Evolutionary conservation across 345 rosid species (phyloP), one percentile per base, ranked within the genome.

Genomic region (Mallotus nudiflorus): DNA sequence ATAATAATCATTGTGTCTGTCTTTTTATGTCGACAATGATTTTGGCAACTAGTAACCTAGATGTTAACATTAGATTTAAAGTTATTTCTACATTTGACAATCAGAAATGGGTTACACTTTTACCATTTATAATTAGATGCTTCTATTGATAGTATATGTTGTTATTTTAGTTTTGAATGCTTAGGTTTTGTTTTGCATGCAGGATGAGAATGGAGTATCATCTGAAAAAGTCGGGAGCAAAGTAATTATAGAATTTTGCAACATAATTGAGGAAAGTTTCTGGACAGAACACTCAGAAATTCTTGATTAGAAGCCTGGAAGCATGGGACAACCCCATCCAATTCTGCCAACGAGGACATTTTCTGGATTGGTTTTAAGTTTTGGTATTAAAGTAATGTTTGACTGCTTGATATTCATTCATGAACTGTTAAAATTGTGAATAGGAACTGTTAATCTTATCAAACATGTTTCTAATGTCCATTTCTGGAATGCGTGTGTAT

Each of bases 221-320:
- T 50, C 6, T 39, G 73, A 62, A 67, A 72, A 78, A 60, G 42
- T 16, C 54, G 18, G 37, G 49, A 77, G 70, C 25, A 79, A 73
- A 51, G 84, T 83, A 46, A 71, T 77, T 6, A 59, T 86, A 39
- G 77, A 83, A 11, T 86, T 84, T 70, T 83, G 88, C 65, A 85
- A 86, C 64, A 87, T 88, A 62, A 93, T 91, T 51, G 96, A 85
- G 67, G 76, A 44, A 9, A 69, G 81, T 77, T 91, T 91, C 59
- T 91, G 97, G 98, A 68, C 80, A 70, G 79, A 79, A 69, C 81
- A 87, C 77, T 79, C 85, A 19, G 65, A 70, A 67, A 83, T 93
- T 64, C 82, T 87, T 65, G 68, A 24, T 62, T 75, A 73, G 51
- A 58, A 73, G 70, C 52, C 2, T n/a, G 1, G 3, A 0, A 20